Evolutionary conservation across 1,284 basidiomycete genomes (phyloP), one percentile per base, ranked within the genome.

Genomic region (Peniophora sp.): DNA sequence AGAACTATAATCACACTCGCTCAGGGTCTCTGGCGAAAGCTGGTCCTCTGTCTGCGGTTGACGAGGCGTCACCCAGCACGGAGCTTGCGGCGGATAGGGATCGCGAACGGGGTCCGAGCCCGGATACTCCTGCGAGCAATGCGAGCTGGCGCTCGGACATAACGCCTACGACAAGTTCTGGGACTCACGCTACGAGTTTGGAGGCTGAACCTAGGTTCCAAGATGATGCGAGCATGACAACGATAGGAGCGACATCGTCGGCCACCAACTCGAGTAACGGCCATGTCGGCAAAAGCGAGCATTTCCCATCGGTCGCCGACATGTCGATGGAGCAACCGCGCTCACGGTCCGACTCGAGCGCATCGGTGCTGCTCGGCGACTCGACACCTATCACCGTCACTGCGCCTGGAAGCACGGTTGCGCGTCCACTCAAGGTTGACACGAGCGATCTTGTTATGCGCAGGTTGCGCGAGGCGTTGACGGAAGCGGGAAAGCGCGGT

Each of bases 401-500:
- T 1, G 67, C 72, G 11, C 69, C 77, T 39, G 64, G 68, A 8
- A 65, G 67, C 23, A 61, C 55, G 9, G 56, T 56, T 6, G 47
- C 63, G 16, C 66, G 64, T n/a, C 56, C 58, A 6, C 43, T 65
- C 20, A 65, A 65, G 48, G 64, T 61, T 38, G 73, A 78, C 46
- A 61, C 68, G 2, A 58, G 73, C 17, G 78, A 83, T 48, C 56
- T 77, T 36, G 72, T 84, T 2, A 57, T 73, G 23, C 63, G 69
- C 47, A 68, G 77, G 45, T 65, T 91, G 50, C 78, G 79, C 55
- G 80, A 86, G 57, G 73, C 81, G 12, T 64, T 92, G 38, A 67
- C 74, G 2, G 77, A 83, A 53, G 83, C 88, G 8, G 80, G 75
- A 55, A 79, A 83, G 46, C 75, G 78, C 48, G 79, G 80, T 2